These are phyloP conservation scores for Fermentozyma sake DNA, from an alignment of 1,139 yeast species.

Conservation along the genomic window DNA sequence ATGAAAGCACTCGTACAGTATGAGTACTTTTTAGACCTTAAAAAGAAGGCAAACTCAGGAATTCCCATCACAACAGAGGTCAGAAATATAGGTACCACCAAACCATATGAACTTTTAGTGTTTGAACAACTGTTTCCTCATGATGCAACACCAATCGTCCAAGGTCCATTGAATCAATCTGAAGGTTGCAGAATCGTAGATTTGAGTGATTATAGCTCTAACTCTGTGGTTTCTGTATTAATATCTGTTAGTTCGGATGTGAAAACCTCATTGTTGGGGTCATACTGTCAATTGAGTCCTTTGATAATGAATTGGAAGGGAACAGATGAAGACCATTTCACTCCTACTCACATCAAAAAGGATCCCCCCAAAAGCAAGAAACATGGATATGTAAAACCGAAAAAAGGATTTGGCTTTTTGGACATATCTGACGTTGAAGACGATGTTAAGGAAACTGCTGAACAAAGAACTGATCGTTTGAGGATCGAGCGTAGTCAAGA, in stretches of 20 bases:
- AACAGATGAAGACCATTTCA: constrained; percentile 1
- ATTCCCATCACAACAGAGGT: constrained; percentile 10
- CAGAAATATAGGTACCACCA: constrained; percentile 7
- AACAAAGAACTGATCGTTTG: neutral
- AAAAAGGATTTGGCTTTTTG: constrained; percentile 37
- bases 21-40: constrained; percentile 15
- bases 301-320: constrained; percentile 21
- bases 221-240: constrained; percentile 15
- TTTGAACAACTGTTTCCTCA: constrained; percentile 12
- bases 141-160: constrained; percentile 13
- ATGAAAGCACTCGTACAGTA: constrained; percentile 16
- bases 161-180: constrained; percentile 20
- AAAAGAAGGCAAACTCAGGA: constrained; percentile 13
- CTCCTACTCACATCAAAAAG: neutral
- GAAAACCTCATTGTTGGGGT: neutral
- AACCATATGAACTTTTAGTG: constrained; percentile 12
- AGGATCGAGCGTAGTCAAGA: too few relatives aligned
- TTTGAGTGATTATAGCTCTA: too few relatives aligned
- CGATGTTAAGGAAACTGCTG: too few relatives aligned
- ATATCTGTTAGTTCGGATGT: constrained; percentile 11
- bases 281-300: constrained; percentile 28
- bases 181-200: constrained; percentile 6
- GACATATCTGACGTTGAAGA: constrained; percentile 13
- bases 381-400: constrained; percentile 24
- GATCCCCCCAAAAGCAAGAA: constrained; percentile 3